Base-by-base conservation (phyloP, 805 yeast genomes). In the Ogataea parapolymorpha region DNA sequence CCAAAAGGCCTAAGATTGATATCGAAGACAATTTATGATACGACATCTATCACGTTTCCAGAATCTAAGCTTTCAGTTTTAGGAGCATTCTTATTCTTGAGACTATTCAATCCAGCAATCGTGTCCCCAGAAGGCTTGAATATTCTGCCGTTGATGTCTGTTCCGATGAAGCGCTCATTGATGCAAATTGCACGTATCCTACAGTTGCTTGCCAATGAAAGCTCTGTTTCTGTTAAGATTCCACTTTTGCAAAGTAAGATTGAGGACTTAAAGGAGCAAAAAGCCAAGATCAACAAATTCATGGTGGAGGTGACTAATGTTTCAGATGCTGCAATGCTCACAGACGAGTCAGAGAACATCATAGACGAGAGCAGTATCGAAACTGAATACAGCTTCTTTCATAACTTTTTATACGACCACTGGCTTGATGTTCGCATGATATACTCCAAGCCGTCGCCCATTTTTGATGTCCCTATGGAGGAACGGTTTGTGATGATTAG, bases 21-120 rank as follows among this genome's bases (percentile, higher is more conserved):
- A 27, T 82, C 96, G 49, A 69, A 79, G 48, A 74, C 82, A 32
- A 80, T 88, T 45, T 71, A 73, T 62, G 58, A 65, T 28, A 67
- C 81, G 41, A 79, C 86, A 39, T 65, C 72, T 22, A 62, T 64
- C n/a, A 78, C 77, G 49, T 83, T 83, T 51, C 85, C 85, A 0
- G 80, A 76, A 28, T 83, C 82, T 28, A 74, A 82, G 32, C 68
- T 75, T 27, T 70, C 80, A 28, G 88, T 95, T 1, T 83, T 88
- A 20, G 95, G 96, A 0, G 89, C 95, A 0, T 91, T 85, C 58
- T 68, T 91, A 40, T 90, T 91, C 55, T 68, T 91, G 50, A 67
- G 95, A 42, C 79, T 83, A 47, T 72, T 84, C 45, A 85, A 95
- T 58, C 97, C 98, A 10, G 95, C 95, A 0, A 80, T 90, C 51